Conservation (phyloP, 805 yeast species). For the Sungouiozyma intestinalis region DNA sequence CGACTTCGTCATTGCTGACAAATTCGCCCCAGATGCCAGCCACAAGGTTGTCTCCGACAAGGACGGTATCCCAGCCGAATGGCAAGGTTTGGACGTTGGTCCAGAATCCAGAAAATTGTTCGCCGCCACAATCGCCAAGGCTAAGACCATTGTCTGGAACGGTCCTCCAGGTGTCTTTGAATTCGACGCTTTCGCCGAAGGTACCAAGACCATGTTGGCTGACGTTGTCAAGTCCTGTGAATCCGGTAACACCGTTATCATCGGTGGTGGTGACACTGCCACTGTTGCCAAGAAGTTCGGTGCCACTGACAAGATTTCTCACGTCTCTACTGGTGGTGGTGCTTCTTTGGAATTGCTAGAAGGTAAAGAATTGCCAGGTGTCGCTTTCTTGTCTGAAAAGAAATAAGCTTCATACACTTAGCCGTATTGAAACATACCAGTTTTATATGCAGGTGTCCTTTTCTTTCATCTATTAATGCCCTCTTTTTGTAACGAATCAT, state of each 20-base stretch:
- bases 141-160: conserved; percentile 99
- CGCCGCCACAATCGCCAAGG: conserved; percentile 73
- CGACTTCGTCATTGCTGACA: conserved; percentile 96
- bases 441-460: neutral
- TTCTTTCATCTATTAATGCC: neutral
- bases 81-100: conserved; percentile 97
- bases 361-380: conserved; percentile 99
- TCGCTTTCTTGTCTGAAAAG: conserved; percentile 79
- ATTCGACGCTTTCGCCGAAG: conserved; percentile 82
- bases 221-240: conserved; percentile 81
- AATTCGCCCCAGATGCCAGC: conserved; percentile 85
- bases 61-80: conserved; percentile 88
- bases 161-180: conserved; percentile 99
- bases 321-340: conserved; percentile 99
- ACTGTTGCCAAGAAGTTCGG: conserved; percentile 98
- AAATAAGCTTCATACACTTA: conserved; percentile 14
- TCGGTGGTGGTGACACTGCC: conserved; percentile 99
- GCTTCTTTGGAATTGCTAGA: conserved; percentile 97
- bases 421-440: neutral
- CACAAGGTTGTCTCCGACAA: conserved; percentile 76
- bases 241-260: conserved; percentile 88
- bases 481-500: conserved; percentile 1
- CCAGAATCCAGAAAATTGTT: conserved; percentile 77
- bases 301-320: conserved; percentile 91
- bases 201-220: conserved; percentile 85